A percentile compares a stretch with the other conserved stretches of the same genome.
phyloP scores from a whole-genome alignment of 129 eudicot genomes.

The Flaveria brownii region DNA sequence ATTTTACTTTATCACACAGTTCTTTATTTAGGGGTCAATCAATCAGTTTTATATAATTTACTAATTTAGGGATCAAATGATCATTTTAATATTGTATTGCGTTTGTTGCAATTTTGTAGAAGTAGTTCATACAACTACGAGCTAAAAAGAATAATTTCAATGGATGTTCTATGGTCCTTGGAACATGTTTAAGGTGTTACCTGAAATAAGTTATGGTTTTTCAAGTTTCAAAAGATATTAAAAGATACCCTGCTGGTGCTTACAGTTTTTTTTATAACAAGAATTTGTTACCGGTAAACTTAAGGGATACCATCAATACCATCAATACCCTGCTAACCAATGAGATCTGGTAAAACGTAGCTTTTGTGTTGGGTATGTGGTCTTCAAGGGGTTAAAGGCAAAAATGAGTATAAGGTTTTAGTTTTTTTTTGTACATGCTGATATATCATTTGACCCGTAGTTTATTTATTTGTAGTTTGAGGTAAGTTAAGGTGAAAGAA shows the following conservation, averaged over 20 bases:
- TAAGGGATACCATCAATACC: not conserved
- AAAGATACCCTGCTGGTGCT: not conserved
- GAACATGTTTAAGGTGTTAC: too few species aligned
- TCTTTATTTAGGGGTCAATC: not conserved
- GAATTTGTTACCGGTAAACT: not conserved
- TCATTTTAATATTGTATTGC: too few species aligned
- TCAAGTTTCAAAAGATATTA: not conserved
- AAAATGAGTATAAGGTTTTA: not conserved
- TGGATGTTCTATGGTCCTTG: too few species aligned
- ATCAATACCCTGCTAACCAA: not conserved
- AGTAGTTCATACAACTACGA: too few species aligned
- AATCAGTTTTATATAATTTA: not conserved
- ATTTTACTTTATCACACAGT: not conserved
- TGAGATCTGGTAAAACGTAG: not conserved
- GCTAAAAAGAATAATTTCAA: too few species aligned
- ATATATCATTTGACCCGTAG: not conserved
- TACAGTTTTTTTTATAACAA: not conserved
- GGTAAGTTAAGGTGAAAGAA: constrained; percentile 18
- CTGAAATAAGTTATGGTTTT: too few species aligned
- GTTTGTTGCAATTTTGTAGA: too few species aligned
- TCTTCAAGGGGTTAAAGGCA: not conserved
- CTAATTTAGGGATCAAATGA: too few species aligned
- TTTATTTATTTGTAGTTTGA: not conserved
- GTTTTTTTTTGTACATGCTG: not conserved
- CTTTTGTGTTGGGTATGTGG: not conserved